Evolutionary conservation across 345 rosid genomes (phyloP), one percentile per base, ranked within the genome.

Genomic region (Citrus reticulata): DNA sequence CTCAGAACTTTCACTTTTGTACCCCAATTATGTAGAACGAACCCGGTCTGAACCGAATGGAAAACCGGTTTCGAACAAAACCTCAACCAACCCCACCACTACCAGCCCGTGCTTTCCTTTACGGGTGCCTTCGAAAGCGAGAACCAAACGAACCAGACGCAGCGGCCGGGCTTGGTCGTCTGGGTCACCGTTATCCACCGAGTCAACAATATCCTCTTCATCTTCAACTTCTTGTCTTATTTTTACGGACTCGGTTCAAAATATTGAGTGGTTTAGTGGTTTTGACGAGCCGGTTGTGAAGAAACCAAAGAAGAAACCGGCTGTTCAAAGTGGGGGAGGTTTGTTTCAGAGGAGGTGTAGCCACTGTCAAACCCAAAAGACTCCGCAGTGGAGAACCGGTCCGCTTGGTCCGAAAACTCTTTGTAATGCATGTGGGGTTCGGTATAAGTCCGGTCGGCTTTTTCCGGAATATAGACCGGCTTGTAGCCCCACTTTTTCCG

Each of bases 381-480:
- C 92, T 46, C 92, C 92, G 1, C 92, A 89, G 76, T 89, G 92
- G 92, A 80, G 92, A 83, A 78, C 88, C 83, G 92, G 92, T 34
- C 92, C 92, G 0, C 85, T 76, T 0, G 92, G 92, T 16, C 75
- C 92, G 17, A 89, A 89, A 68, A 89, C 92, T 4, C 83, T 89
- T 2, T 89, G 92, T 49, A 89, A 89, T 39, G 92, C 92, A 13
- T 89, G 92, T 30, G 92, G 92, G 30, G 92, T 89, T 71, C 86
- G 92, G 25, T 89, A 66, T 27, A 89, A 89, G 74, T 87, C 92
- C 54, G 92, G 92, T 39, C 87, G 92, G 76, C 92, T 89, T 9
- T 86, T 84, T 9, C 90, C 92, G 0, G 92, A 89, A 69, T 89
- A 89, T 61, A 80, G 92, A 72, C 92, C 92, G 72, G 92, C 92